Evolutionary conservation across 805 yeast species (phyloP), one percentile per base, ranked within the genome.

Genomic region (Kodamaea jinghongensis): DNA sequence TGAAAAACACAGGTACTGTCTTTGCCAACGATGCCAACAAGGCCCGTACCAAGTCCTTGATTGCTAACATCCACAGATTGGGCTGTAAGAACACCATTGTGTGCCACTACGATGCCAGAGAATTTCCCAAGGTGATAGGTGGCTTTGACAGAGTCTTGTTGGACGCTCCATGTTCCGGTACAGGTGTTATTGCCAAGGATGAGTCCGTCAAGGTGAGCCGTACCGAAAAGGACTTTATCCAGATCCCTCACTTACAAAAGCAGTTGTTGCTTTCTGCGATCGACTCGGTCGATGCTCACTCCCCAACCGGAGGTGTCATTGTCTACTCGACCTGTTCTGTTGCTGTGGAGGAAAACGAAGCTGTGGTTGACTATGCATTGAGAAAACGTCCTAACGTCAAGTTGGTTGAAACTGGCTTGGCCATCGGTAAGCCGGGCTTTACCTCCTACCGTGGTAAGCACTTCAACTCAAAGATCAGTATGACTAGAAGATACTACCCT

Each of bases 151-250:
- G 99, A 65, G 81, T 93, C 28, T 70, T 93, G 48, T 73, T 93
- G 52, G 99, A 93, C 74, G 99, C 99, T 25, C 99, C 99, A 50
- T 93, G 99, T 69, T 89, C 99, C 5, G 99, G 99, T 71, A 91
- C 99, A 2, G 99, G 99, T 68, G 99, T 93, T 52, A 93, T 93
- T 58, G 93, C 96, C 45, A 93, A 93, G 70, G 99, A 93, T 69
- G 95, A 88, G 58, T 81, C 87, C 39, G 98, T 93, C 46, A 93
- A 93, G 66, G 83, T 86, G 10, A 83, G 85, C 47, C 83, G 98
- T 73, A 89, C 96, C 14, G 97, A 89, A 60, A 89, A 89, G 65
- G 99, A 93, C 65, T 93, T 91, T 66, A 83, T 91, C 52, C 95
- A 91, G 65, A 86, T 93, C 53, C 98, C 99, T 41, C 97, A 91